Percentiles rank a stretch among this genome's conserved stretches.
Evolutionary conservation across 2,329 filamentous ascomycete genomes (phyloP).

Genomic region (Colletotrichum liriopes): DNA sequence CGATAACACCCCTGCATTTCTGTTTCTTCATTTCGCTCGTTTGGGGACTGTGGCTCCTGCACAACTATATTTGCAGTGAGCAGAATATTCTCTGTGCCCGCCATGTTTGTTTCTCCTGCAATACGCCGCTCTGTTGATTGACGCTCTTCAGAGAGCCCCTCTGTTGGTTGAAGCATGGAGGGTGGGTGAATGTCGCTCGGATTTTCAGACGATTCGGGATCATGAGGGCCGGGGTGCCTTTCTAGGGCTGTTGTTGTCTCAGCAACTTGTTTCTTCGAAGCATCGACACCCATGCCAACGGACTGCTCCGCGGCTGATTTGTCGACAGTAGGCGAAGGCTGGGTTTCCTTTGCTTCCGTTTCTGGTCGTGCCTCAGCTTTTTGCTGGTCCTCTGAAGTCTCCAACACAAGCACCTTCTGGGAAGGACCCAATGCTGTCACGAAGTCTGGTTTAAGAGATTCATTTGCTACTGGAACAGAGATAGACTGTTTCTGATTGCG

Average conservation of each 20-base stretch:
- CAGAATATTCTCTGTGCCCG: not conserved
- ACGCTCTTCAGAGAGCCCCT: not conserved
- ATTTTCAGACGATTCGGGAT: not conserved
- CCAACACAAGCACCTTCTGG: not conserved
- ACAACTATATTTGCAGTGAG: not conserved
- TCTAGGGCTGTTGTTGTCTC: not conserved
- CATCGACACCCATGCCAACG: no score
- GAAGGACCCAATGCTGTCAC: not conserved
- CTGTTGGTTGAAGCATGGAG: no score
- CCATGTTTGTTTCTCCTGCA: not conserved
- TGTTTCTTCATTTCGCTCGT: not conserved
- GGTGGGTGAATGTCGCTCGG: not conserved
- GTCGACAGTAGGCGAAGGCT: no score
- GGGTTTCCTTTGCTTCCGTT: not conserved
- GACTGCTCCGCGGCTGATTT: not conserved
- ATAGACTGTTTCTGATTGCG: not conserved
- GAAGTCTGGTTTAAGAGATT: not conserved
- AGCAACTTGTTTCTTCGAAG: not conserved
- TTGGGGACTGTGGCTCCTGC: not conserved
- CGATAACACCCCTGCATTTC: not conserved
- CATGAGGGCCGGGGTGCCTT: not conserved
- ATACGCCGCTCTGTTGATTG: not conserved
- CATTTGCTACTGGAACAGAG: not conserved
- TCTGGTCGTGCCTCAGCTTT: not conserved
- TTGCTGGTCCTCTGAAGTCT: not conserved